Conservation (phyloP, 2,329 filamentous ascomycete genomes). For the Botrytis cinerea region DNA sequence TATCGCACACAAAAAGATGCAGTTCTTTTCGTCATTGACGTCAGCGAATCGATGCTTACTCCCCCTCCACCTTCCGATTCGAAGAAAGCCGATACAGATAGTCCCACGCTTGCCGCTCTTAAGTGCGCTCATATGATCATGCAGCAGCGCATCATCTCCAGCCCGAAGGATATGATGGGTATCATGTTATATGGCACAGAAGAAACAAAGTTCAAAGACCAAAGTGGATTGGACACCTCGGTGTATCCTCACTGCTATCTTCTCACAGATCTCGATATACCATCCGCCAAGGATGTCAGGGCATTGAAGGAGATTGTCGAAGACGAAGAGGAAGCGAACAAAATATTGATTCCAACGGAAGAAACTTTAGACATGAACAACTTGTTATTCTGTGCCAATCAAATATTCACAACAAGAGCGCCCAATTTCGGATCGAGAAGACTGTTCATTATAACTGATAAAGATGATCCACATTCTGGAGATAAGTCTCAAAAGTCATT, state of each 20-base stretch:
- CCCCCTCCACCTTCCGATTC: constrained; percentile 62
- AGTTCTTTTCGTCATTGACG: constrained; percentile 93
- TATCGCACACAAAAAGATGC: constrained; percentile 96
- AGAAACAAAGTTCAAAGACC: constrained; percentile 75
- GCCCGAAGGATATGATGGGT: constrained; percentile 96
- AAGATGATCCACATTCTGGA: constrained; percentile 77
- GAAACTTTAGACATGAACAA: constrained; percentile 80
- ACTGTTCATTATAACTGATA: constrained; percentile 94
- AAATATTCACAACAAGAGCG: constrained; percentile 93
- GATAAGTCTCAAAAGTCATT: constrained; percentile 73
- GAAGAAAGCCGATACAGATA: constrained; percentile 78
- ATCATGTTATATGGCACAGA: constrained; percentile 89
- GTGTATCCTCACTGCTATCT: constrained; percentile 92
- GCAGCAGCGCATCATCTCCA: constrained; percentile 97
- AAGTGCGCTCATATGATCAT: constrained; percentile 95
- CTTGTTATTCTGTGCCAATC: constrained; percentile 90
- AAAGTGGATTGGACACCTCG: constrained; percentile 54
- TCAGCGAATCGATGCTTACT: constrained; percentile 84
- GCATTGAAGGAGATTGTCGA: constrained; percentile 73
- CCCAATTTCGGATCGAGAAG: constrained; percentile 91
- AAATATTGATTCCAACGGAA: constrained; percentile 68
- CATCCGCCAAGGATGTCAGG: constrained; percentile 84
- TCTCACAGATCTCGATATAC: constrained; percentile 83
- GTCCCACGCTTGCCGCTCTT: constrained; percentile 77
- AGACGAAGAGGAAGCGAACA: constrained; percentile 69